phyloP scores from a whole-genome alignment of 345 rosid species.

The Pugionium dolabratum region DNA sequence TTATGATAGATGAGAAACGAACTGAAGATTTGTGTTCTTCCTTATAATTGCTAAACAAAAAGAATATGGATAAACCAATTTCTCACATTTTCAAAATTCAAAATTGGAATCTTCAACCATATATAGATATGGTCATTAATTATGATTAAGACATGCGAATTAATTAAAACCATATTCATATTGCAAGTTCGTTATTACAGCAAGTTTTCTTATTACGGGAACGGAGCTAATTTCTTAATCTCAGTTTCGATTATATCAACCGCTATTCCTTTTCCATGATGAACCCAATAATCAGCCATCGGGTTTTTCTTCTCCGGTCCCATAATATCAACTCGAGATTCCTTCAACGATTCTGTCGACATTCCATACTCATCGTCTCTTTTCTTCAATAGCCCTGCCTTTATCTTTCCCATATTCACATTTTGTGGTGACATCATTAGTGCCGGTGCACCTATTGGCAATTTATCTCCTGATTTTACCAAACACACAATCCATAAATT shows the following conservation, averaged over 20 bases:
- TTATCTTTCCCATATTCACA: slow-evolving; percentile 56
- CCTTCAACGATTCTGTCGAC: slow-evolving; percentile 41
- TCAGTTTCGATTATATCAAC: slow-evolving; percentile 47
- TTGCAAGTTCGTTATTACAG: too few species aligned
- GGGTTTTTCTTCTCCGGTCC: slow-evolving; percentile 61
- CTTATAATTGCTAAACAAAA: too few species aligned
- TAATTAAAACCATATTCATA: too few species aligned
- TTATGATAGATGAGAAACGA: too few species aligned
- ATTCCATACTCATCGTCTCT: slow-evolving; percentile 59
- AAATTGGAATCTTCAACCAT: too few species aligned
- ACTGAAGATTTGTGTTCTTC: too few species aligned
- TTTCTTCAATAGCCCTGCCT: slow-evolving; percentile 47
- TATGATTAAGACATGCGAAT: too few species aligned
- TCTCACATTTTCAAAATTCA: too few species aligned
- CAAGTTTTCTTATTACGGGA: slow-evolving; percentile 36
- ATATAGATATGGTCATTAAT: too few species aligned
- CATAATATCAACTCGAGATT: slow-evolving; percentile 48
- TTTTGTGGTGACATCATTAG: slow-evolving; percentile 79
- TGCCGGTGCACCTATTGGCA: slow-evolving; percentile 61
- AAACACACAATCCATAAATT: background rate
- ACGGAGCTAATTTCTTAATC: slow-evolving; percentile 51
- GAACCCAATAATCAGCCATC: slow-evolving; percentile 73
- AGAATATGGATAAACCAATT: too few species aligned
- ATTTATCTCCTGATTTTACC: slow-evolving; percentile 34
- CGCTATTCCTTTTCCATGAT: slow-evolving; percentile 64